A percentile compares a stretch with the other conserved stretches of the same genome.
phyloP scores from a whole-genome alignment of 2,329 filamentous ascomycete genomes.

The Pestalotiopsis sp. region DNA sequence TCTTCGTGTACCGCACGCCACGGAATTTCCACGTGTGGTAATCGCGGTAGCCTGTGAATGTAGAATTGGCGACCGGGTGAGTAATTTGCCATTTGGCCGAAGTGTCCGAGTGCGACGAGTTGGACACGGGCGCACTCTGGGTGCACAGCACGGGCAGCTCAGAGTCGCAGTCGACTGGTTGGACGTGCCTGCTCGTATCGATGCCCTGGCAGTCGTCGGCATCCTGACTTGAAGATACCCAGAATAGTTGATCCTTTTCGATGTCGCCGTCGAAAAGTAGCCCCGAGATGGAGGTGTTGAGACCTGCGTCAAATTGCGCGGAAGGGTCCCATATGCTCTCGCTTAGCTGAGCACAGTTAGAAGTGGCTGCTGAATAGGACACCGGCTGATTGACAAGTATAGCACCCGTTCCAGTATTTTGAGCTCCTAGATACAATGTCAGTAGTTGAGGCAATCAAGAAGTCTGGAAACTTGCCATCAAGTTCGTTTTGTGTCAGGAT shows the following conservation, averaged over 20 bases:
- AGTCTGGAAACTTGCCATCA: neutral
- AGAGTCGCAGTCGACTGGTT: neutral
- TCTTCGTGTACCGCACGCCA: neutral
- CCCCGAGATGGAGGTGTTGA: neutral
- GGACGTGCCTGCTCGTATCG: neutral
- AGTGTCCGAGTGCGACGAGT: neutral
- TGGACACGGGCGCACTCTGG: neutral
- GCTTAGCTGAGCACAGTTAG: neutral
- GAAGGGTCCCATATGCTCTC: neutral
- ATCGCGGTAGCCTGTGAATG: neutral
- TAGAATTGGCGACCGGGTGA: neutral
- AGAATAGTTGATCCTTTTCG: neutral
- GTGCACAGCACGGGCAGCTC: neutral
- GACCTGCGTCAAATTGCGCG: neutral
- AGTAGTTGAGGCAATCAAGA: neutral
- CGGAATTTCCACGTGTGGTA: neutral
- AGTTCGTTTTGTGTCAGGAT: neutral
- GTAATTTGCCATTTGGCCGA: neutral
- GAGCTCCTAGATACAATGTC: neutral
- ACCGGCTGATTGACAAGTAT: neutral
- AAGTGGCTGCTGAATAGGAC: neutral
- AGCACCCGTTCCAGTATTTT: neutral
- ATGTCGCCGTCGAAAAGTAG: neutral
- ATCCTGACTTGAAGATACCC: neutral
- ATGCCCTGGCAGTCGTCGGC: neutral